These are phyloP conservation scores for Dentipellis fragilis DNA, from an alignment of 768 basidiomycete species.

Conservation along the genomic window DNA sequence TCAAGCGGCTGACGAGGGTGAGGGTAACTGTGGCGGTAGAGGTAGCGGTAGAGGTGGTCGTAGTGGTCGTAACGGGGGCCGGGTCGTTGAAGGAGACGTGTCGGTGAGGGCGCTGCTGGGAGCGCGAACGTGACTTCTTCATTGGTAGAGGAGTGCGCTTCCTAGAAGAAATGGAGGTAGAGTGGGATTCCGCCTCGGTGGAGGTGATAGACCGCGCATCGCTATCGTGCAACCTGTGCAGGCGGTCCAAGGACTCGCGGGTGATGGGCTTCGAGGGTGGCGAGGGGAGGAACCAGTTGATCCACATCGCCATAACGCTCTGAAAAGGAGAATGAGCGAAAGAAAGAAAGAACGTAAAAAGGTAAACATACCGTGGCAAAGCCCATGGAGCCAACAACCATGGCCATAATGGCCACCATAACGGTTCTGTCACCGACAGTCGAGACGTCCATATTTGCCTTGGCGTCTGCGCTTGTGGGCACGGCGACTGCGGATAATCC, in stretches of 20 bases:
- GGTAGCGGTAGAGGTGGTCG: too few species aligned
- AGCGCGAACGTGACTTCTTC: too few species aligned
- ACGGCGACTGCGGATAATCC: neutral
- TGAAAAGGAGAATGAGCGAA: neutral
- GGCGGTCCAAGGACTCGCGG: neutral
- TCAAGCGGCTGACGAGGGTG: too few species aligned
- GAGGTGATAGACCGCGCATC: neutral
- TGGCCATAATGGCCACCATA: neutral
- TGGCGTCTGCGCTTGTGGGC: neutral
- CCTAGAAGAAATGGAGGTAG: neutral
- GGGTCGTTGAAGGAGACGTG: conserved; percentile 9
- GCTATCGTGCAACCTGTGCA: neutral
- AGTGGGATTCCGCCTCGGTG: neutral
- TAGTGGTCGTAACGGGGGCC: neutral
- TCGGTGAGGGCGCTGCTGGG: too few species aligned
- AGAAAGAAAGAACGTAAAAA: neutral
- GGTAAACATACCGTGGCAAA: conserved; percentile 7
- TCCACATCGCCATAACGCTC: conserved; percentile 5
- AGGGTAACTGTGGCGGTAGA: neutral
- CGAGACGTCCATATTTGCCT: neutral
- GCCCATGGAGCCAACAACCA: conserved; percentile 6
- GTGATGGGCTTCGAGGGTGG: neutral
- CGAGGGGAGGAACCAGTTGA: conserved; percentile 10
- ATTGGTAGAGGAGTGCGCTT: neutral
- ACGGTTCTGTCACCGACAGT: neutral